Evolutionary conservation across 257 asterid genomes (phyloP), one percentile per base, ranked within the genome.

Genomic region (Ilex asprella): DNA sequence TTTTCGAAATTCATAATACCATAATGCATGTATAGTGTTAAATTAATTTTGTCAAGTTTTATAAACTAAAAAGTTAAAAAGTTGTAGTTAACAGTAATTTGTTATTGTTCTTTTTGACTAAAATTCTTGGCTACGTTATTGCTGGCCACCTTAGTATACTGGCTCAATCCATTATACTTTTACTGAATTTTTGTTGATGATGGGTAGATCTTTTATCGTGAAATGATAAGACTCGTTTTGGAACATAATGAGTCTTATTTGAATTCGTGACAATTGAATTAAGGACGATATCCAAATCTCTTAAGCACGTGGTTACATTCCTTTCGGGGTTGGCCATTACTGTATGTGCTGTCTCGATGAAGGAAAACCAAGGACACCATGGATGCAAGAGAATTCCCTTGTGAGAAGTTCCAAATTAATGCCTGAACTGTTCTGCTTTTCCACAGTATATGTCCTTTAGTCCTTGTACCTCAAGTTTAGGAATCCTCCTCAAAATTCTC

Each of bases 251-350:
- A 21, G 27, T 21, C 27, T 21, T 21, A 21, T 21, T 21, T 21
- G 27, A 21, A 21, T 21, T 21, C 27, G 1, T 21, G 1, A 21
- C 27, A 21, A 21, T 21, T 21, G 27, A 21, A 21, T 1, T 21
- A 21, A 21, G 27, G 27, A 21, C 27, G 27, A 21, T 14, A 12
- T 16, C 13, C 32, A 30, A 57, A 79, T 71, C 75, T 78, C 86
- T 75, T 60, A 75, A 67, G 70, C 88, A 86, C 86, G 82, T 79
- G 84, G 64, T 55, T 56, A 49, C 58, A 57, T 58, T 64, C 81
- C 84, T 75, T 70, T 68, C 75, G 76, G 79, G 53, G 66, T 67
- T 74, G 80, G 85, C 81, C 56, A 79, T 82, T 76, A 91, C 81
- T 87, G 81, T 77, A 79, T 79, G 73, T 69, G 78, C 57, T 77